phyloP scores from a whole-genome alignment of 108 stramenopile species.

The Schizochytrium sp. region DNA sequence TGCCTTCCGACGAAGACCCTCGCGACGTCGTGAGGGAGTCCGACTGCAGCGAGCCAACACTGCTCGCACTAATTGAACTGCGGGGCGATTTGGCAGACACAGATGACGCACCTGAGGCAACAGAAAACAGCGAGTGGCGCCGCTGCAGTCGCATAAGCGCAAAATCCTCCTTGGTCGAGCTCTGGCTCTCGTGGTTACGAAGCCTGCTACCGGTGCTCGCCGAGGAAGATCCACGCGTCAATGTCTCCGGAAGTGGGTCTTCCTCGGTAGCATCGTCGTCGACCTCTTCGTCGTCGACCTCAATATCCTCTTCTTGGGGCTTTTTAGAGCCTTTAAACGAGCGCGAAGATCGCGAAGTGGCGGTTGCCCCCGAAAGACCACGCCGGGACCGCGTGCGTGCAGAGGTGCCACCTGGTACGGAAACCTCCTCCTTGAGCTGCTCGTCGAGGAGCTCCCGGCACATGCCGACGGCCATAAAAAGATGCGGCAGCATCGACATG shows the following conservation, averaged over 20 bases:
- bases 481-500: constrained; percentile 5
- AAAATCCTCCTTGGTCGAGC: not conserved
- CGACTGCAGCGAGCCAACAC: not conserved
- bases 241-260: not conserved
- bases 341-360: no score
- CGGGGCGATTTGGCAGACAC: not conserved
- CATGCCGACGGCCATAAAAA: not conserved
- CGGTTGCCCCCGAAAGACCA: no score
- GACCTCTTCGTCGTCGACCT: not conserved
- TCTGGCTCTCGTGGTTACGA: not conserved
- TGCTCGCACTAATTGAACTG: not conserved
- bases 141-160: not conserved
- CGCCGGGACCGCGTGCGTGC: no score
- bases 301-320: not conserved
- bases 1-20: not conserved
- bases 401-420: not conserved
- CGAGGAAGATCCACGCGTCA: no score
- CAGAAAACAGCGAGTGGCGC: constrained; percentile 2
- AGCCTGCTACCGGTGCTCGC: no score
- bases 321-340: not conserved
- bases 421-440: not conserved
- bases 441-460: not conserved
- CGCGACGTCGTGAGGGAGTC: not conserved
- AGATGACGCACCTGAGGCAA: not conserved
- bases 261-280: not conserved